phyloP scores from a whole-genome alignment of 805 yeast species.

The Priceomyces haplophilus region DNA sequence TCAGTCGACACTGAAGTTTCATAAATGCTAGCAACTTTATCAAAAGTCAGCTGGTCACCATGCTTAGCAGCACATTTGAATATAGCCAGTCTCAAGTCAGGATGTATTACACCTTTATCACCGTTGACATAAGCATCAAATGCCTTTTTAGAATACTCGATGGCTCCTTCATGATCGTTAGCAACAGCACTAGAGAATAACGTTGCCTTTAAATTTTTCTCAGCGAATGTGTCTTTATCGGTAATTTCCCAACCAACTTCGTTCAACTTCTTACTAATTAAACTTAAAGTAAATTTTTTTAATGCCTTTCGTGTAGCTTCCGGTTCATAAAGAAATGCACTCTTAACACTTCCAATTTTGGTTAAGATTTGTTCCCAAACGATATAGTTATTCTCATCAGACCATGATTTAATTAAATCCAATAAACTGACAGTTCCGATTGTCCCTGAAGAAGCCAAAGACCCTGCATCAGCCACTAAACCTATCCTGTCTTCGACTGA shows the following conservation, averaged over 20 bases:
- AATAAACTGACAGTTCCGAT: constrained; percentile 61
- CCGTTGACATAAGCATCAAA: constrained; percentile 59
- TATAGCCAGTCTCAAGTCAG: constrained; percentile 66
- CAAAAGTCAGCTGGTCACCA: constrained; percentile 63
- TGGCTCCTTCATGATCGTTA: constrained; percentile 46
- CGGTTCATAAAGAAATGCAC: constrained; percentile 56
- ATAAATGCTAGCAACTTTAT: constrained; percentile 59
- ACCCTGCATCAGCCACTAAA: constrained; percentile 73
- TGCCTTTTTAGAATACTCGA: constrained; percentile 44
- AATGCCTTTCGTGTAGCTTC: constrained; percentile 46
- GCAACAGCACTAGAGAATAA: constrained; percentile 60
- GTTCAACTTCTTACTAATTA: constrained; percentile 53
- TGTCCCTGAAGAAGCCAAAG: constrained; percentile 68
- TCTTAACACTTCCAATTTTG: constrained; percentile 46
- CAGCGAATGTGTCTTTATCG: constrained; percentile 53
- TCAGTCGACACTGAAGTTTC: constrained; percentile 57
- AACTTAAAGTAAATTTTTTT: constrained; percentile 49
- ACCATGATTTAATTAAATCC: constrained; percentile 59
- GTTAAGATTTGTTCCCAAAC: constrained; percentile 64
- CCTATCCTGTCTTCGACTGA: constrained; percentile 78
- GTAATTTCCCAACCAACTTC: constrained; percentile 65
- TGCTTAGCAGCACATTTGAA: constrained; percentile 62
- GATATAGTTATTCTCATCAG: constrained; percentile 55
- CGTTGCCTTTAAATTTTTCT: constrained; percentile 63
- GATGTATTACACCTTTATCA: constrained; percentile 66